phyloP scores from a whole-genome alignment of 208 protist species.

The Endotrypanum monterogeii region DNA sequence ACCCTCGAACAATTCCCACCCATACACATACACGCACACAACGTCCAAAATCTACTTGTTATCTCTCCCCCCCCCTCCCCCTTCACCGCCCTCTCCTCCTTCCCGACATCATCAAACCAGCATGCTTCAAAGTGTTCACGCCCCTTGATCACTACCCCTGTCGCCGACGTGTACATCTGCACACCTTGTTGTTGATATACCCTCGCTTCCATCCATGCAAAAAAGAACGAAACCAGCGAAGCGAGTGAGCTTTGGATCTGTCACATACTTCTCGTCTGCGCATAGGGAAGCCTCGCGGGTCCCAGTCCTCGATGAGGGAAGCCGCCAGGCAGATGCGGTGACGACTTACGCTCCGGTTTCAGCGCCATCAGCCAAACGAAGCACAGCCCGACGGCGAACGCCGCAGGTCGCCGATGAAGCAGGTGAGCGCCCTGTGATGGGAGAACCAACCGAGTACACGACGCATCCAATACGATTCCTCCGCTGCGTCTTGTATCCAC shows the following conservation, averaged over 20 bases:
- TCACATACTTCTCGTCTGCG: constrained; percentile 3
- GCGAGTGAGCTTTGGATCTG: constrained; percentile 15
- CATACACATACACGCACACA: background rate
- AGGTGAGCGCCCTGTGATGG: background rate
- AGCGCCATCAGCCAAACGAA: background rate
- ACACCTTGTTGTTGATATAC: too few relatives aligned
- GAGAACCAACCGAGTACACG: background rate
- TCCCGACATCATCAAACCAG: background rate
- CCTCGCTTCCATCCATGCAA: background rate
- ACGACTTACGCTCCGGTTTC: background rate
- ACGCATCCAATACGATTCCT: background rate
- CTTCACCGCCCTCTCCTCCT: background rate
- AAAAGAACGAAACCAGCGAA: background rate
- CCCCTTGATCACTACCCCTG: background rate
- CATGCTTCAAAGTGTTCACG: background rate
- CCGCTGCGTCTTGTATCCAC: too few relatives aligned
- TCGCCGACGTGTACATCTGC: background rate
- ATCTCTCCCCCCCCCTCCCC: too few relatives aligned
- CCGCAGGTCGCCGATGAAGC: background rate
- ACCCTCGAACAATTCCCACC: background rate
- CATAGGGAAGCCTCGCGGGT: background rate
- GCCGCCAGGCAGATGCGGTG: background rate
- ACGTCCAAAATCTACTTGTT: too few relatives aligned
- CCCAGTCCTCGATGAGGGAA: background rate
- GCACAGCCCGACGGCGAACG: background rate